Evolutionary conservation across 1,284 basidiomycete species (phyloP).

Genomic region (Waitea zeae): DNA sequence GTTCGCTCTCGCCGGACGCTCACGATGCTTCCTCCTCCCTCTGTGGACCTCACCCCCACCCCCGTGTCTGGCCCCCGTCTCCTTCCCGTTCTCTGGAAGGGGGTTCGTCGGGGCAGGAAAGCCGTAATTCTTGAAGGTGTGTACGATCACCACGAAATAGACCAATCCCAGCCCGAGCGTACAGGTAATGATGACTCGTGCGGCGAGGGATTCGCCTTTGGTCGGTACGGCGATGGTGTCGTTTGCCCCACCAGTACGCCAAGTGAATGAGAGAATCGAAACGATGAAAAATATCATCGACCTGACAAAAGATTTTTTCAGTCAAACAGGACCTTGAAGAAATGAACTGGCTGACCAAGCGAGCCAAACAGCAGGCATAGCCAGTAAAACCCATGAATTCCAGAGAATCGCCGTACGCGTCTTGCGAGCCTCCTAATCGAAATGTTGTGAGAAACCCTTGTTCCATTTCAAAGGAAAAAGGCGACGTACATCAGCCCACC

Average conservation of each 20-base stretch:
- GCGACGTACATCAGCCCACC: slow-evolving; percentile 56
- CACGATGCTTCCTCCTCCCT: too few species aligned
- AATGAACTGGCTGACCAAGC: slow-evolving; percentile 36
- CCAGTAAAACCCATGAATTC: slow-evolving; percentile 69
- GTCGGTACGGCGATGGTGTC: slow-evolving; percentile 22
- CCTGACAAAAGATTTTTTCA: slow-evolving; percentile 16
- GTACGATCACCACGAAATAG: slow-evolving; percentile 43
- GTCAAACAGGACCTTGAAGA: slow-evolving; percentile 6
- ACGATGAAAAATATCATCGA: slow-evolving; percentile 53
- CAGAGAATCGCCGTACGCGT: slow-evolving; percentile 49
- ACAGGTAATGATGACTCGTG: slow-evolving; percentile 36
- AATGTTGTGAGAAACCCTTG: slow-evolving; percentile 3
- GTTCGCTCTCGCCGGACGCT: too few species aligned
- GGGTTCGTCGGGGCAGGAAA: too few species aligned
- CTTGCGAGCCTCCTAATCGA: slow-evolving; percentile 43
- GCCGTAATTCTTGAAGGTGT: slow-evolving; percentile 45
- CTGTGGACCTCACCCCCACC: too few species aligned
- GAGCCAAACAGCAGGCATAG: slow-evolving; percentile 60
- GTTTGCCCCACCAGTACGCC: slow-evolving; percentile 40
- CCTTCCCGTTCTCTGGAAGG: too few species aligned
- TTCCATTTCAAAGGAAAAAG: background rate
- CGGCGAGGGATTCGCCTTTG: slow-evolving; percentile 21
- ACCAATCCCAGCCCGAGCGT: slow-evolving; percentile 41
- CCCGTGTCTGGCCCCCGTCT: too few species aligned
- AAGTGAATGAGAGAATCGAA: slow-evolving; percentile 54